phyloP scores from a whole-genome alignment of 106 monocot species.

The Platanthera zijinensis region DNA sequence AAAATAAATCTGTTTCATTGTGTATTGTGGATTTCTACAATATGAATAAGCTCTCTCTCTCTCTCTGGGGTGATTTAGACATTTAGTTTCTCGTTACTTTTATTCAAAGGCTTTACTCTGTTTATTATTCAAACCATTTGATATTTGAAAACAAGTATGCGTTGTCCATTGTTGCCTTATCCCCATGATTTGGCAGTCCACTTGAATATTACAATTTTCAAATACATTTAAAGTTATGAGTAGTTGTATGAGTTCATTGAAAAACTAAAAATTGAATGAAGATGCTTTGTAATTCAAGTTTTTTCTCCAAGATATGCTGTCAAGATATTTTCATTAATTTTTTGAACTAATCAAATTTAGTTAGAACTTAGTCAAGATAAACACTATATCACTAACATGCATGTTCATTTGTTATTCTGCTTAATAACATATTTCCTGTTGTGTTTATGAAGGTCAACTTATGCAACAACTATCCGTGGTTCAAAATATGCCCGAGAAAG shows the following conservation, averaged over 20 bases:
- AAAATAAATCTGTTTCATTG: too few species aligned
- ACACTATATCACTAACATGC: not conserved
- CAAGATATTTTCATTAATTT: not conserved
- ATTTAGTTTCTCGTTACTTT: too few species aligned
- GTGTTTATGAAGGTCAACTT: conserved; percentile 61
- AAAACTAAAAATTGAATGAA: not conserved
- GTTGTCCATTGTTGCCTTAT: not conserved
- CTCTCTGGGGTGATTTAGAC: too few species aligned
- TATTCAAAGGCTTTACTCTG: not conserved
- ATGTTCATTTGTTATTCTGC: not conserved
- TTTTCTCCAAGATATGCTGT: not conserved
- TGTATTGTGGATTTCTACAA: too few species aligned
- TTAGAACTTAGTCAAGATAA: not conserved
- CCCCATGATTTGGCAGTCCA: not conserved
- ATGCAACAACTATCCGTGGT: conserved; percentile 94
- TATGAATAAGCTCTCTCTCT: too few species aligned
- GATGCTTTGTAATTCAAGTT: not conserved
- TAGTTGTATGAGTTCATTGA: not conserved
- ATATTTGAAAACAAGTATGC: not conserved
- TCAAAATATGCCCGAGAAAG: conserved; percentile 91
- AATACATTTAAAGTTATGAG: not conserved
- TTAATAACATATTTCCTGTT: not conserved
- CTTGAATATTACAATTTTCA: not conserved
- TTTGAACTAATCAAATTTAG: not conserved
- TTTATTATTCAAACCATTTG: not conserved